phyloP scores from a whole-genome alignment of 768 basidiomycete genomes.

The Tylopilus sp. region DNA sequence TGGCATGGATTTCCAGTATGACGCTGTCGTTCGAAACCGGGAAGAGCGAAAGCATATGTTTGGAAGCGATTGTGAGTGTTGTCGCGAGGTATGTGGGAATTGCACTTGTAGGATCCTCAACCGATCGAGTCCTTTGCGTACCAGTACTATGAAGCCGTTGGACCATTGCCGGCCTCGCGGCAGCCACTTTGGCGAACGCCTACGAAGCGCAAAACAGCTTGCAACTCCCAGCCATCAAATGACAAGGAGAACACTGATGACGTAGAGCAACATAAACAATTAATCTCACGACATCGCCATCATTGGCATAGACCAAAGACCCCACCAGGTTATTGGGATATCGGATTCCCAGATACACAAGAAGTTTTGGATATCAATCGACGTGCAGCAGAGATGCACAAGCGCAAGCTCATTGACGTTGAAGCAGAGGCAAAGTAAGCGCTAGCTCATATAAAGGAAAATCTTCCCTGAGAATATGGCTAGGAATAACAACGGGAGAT shows the following conservation, averaged over 20 bases:
- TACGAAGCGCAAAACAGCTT: constrained; percentile 29
- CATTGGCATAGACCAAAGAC: constrained; percentile 70
- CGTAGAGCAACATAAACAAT: constrained; percentile 55
- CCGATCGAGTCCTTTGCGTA: neutral
- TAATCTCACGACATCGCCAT: constrained; percentile 69
- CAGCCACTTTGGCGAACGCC: constrained; percentile 77
- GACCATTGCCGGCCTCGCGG: constrained; percentile 65
- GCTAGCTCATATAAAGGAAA: neutral
- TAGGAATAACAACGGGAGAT: constrained; percentile 28
- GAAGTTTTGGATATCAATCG: constrained; percentile 73
- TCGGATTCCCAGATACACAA: constrained; percentile 87
- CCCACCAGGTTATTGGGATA: constrained; percentile 87
- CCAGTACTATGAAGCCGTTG: constrained; percentile 79
- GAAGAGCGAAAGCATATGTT: constrained; percentile 63
- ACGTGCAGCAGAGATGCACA: constrained; percentile 69
- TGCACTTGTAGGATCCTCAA: too few species aligned
- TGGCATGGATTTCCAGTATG: constrained; percentile 65
- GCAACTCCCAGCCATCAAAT: neutral
- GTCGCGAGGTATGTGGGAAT: constrained; percentile 56
- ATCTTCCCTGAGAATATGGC: neutral
- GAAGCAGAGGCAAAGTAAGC: constrained; percentile 58
- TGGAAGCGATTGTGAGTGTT: constrained; percentile 80
- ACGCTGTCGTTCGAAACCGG: constrained; percentile 70
- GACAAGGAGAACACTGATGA: constrained; percentile 34
- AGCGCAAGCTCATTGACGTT: constrained; percentile 55